These are phyloP conservation scores for Seiridium cupressi DNA, from an alignment of 2,329 filamentous ascomycete genomes.

Conservation along the genomic window DNA sequence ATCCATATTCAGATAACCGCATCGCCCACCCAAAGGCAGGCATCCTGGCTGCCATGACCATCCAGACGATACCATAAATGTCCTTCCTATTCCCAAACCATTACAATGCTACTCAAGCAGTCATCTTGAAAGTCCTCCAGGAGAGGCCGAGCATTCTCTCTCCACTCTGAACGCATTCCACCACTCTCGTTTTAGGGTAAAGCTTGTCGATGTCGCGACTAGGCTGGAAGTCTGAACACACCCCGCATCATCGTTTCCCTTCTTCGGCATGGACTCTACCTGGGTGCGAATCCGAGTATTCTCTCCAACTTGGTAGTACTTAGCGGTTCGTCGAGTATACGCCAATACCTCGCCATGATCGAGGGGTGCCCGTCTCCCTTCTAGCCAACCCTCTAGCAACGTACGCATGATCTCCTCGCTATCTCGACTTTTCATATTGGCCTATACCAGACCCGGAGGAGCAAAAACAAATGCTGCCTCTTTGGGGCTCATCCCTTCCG, in stretches of 20 bases:
- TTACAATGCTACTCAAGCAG: neutral
- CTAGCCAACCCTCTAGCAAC: constrained; percentile 34
- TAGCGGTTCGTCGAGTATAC: neutral
- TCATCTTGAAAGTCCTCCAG: constrained; percentile 21
- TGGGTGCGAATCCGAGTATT: neutral
- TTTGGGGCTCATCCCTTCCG: constrained; percentile 29
- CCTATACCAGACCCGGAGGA: constrained; percentile 49
- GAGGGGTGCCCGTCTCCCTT: constrained; percentile 23
- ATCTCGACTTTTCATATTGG: constrained; percentile 34
- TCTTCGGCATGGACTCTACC: neutral
- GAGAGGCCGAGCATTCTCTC: constrained; percentile 32
- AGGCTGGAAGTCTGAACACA: neutral
- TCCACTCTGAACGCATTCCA: neutral
- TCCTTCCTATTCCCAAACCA: too few relatives aligned
- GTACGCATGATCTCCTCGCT: constrained; percentile 39
- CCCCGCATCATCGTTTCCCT: neutral
- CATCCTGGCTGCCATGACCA: too few relatives aligned
- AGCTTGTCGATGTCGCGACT: neutral
- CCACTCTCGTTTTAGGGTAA: constrained; percentile 16
- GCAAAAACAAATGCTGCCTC: constrained; percentile 33
- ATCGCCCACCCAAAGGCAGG: too few relatives aligned
- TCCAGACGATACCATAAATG: too few relatives aligned
- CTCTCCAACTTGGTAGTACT: neutral
- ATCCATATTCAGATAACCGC: too few relatives aligned
- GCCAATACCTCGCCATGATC: neutral